Base-by-base conservation (phyloP, 2,329 filamentous ascomycete species). In the Fusarium devonianum region DNA sequence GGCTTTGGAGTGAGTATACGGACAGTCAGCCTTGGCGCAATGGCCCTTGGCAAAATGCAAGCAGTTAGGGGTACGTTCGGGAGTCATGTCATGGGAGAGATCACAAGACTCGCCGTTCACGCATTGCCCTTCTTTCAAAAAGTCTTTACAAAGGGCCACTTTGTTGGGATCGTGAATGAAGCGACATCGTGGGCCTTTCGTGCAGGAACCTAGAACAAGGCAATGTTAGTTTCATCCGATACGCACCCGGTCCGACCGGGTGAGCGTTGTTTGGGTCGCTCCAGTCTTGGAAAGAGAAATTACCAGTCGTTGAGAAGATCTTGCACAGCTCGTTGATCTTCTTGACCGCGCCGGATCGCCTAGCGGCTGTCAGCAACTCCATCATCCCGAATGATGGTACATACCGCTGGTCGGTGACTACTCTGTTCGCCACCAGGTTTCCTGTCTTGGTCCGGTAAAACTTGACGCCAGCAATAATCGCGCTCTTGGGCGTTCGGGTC, bases 101-200 rank as follows among this genome's bases (percentile, higher is more conserved):
- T 96, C 90, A 80, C 94, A 99, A 66, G 81, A 81, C 67, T 87
- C 83, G 73, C 91, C 91, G 70, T 84, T 83, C 63, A 79, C 76
- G 76, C 94, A 99, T 65, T 82, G 79, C 68, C 89, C 88, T 68
- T 88, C 92, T 67, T 87, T 86, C 43, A 97, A 79, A 69, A 89
- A 92, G 43, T 90, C 86, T 73, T 90, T 94, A 84, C 94, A 99
- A 47, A 94, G 86, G 46, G 93, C 90, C 66, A 96, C 90, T 75
- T 90, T 96, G 69, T 84, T 78, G 30, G 89, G 83, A 68, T 99
- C 90, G 78, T 99, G 94, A 38, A 86, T 77, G 69, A 88, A 94
- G 45, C 83, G 87, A 73, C 94, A 99, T 36, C 75, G 77, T 7
- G 88, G 87, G 50, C 93, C 92, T 71, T 90, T 90, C 46, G 85